These are phyloP conservation scores for Piper betle DNA, from an alignment of 164 flowering plant species.

Conservation along the genomic window DNA sequence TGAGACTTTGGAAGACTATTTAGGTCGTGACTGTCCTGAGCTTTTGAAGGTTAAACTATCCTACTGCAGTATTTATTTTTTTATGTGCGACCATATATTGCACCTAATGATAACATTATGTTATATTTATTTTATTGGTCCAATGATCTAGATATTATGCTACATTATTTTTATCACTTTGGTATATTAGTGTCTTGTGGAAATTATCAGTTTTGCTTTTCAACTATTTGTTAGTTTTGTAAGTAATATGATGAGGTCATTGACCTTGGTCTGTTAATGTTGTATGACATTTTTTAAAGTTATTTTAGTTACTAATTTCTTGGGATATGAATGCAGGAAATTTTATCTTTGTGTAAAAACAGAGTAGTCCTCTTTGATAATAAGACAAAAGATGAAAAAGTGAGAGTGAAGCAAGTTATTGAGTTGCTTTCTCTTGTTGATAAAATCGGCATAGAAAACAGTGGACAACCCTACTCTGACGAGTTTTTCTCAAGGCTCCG, in stretches of 20 bases:
- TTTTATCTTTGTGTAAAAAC: constrained; percentile 41
- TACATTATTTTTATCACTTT: too few species aligned
- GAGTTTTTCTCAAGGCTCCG: constrained; percentile 43
- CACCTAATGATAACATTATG: neutral
- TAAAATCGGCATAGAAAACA: constrained; percentile 33
- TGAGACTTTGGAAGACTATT: constrained; percentile 55
- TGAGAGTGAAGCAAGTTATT: constrained; percentile 38
- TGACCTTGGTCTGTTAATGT: neutral
- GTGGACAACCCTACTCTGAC: constrained; percentile 60
- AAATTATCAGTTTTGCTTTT: too few species aligned
- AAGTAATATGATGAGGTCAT: neutral
- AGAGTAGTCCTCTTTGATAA: constrained; percentile 65
- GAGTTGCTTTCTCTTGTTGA: constrained; percentile 53
- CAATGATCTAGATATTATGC: too few species aligned
- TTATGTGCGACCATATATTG: neutral
- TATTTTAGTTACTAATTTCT: too few species aligned
- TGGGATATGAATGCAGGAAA: constrained; percentile 29
- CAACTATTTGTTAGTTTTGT: neutral
- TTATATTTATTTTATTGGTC: neutral
- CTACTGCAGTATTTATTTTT: neutral
- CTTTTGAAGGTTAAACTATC: constrained; percentile 40
- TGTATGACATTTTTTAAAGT: too few species aligned
- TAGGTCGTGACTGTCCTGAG: constrained; percentile 52
- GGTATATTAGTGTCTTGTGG: neutral
- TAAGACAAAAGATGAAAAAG: constrained; percentile 43